These are phyloP conservation scores for Pseudisothecium myosuroides DNA, from an alignment of 225 moss, liverwort and hornwort species.

Conservation along the genomic window DNA sequence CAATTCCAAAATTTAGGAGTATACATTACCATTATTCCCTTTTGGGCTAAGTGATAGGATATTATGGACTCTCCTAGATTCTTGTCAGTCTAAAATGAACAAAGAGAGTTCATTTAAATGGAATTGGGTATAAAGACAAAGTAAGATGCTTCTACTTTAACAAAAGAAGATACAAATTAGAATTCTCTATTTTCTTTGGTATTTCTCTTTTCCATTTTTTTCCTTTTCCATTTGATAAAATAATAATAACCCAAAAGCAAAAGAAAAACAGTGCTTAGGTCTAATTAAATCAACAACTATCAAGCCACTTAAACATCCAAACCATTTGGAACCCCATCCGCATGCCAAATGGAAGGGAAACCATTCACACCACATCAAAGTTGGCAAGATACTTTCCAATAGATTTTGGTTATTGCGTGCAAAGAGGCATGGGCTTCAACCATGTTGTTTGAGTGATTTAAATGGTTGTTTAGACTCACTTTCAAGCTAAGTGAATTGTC, in stretches of 20 bases:
- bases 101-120: no score
- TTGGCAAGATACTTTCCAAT: background rate
- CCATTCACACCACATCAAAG: rapidly evolving
- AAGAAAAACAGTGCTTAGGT: rapidly evolving
- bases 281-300: background rate
- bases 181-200: rapidly evolving
- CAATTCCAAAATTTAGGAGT: background rate
- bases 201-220: background rate
- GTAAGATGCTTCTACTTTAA: background rate
- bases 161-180: background rate
- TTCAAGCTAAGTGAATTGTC: no score
- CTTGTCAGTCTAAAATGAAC: background rate
- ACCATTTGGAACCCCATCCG: rapidly evolving
- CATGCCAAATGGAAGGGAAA: rapidly evolving
- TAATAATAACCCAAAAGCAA: background rate
- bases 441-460: background rate
- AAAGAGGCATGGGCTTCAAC: background rate
- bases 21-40: rapidly evolving
- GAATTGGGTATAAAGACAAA: background rate
- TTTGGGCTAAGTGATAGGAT: background rate
- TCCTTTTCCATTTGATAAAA: background rate
- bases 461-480: background rate
- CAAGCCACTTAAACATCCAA: no score
- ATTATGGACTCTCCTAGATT: background rate
- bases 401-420: background rate